phyloP scores from a whole-genome alignment of 257 asterid genomes.

The Fraxinus excelsior region DNA sequence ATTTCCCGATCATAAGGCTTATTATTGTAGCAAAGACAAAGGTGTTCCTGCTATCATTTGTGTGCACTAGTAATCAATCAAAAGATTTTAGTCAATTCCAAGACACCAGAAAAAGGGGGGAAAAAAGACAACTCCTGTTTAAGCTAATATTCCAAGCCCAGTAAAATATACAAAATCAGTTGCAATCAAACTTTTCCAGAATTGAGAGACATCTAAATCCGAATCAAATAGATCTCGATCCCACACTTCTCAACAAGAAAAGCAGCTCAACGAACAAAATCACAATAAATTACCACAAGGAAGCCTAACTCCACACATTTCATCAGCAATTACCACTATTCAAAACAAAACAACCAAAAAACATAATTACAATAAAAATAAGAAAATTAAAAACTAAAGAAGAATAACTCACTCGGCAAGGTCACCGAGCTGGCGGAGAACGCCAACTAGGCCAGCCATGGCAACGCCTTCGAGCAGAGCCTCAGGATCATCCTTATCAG shows the following conservation, averaged over 20 bases:
- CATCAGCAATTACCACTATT: not conserved
- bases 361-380: not conserved
- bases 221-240: slow-evolving; percentile 2
- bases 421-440: slow-evolving; percentile 64
- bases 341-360: not conserved
- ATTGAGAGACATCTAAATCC: not conserved
- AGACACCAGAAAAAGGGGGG: not conserved
- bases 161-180: not conserved
- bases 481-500: slow-evolving; percentile 70
- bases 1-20: not conserved
- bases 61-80: not conserved
- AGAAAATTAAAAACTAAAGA: not conserved
- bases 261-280: slow-evolving; percentile 1
- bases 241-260: not conserved
- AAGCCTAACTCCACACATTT: not conserved
- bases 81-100: not conserved
- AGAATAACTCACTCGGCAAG: slow-evolving; percentile 49
- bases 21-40: not conserved
- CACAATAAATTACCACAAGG: not conserved
- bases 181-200: not conserved
- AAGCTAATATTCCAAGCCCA: not conserved
- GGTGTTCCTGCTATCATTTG: not conserved
- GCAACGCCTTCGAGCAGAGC: slow-evolving; percentile 61
- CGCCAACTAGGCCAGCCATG: slow-evolving; percentile 62
- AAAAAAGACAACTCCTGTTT: not conserved